A percentile compares a stretch with the other conserved stretches of the same genome.
These are phyloP conservation scores for Linnemannia zychae DNA, from an alignment of 192 early-diverging fungal species.

Conservation along the genomic window DNA sequence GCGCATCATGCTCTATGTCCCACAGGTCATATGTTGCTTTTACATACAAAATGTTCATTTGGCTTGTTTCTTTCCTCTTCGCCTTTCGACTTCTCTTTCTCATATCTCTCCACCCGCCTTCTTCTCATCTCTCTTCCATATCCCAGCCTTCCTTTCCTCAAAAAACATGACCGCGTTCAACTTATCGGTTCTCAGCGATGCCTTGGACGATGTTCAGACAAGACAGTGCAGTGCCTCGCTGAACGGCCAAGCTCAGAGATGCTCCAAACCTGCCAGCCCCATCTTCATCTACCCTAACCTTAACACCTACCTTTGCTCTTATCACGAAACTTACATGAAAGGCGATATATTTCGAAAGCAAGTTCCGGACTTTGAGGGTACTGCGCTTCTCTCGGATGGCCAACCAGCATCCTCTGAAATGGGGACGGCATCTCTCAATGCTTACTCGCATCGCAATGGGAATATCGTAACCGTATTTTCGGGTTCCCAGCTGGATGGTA, in stretches of 20 bases:
- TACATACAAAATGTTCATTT: too few relatives aligned
- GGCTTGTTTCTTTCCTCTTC: not conserved
- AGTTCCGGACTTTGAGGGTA: not conserved
- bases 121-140: not conserved
- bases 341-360: not conserved
- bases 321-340: not conserved
- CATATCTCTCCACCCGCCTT: not conserved
- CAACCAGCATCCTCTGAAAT: not conserved
- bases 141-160: not conserved
- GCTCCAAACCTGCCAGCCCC: not conserved
- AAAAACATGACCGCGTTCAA: not conserved
- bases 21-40: too few relatives aligned
- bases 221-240: not conserved
- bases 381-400: not conserved
- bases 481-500: not conserved
- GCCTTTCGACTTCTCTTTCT: not conserved
- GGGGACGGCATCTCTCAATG: not conserved
- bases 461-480: not conserved
- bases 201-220: not conserved
- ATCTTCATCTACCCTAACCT: not conserved
- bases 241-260: not conserved
- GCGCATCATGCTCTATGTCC: too few relatives aligned
- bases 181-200: not conserved
- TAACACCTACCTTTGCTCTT: not conserved
- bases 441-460: not conserved